These are phyloP conservation scores for Gnomoniopsis smithogilvyi DNA, from an alignment of 2,329 filamentous ascomycete genomes.

Conservation along the genomic window DNA sequence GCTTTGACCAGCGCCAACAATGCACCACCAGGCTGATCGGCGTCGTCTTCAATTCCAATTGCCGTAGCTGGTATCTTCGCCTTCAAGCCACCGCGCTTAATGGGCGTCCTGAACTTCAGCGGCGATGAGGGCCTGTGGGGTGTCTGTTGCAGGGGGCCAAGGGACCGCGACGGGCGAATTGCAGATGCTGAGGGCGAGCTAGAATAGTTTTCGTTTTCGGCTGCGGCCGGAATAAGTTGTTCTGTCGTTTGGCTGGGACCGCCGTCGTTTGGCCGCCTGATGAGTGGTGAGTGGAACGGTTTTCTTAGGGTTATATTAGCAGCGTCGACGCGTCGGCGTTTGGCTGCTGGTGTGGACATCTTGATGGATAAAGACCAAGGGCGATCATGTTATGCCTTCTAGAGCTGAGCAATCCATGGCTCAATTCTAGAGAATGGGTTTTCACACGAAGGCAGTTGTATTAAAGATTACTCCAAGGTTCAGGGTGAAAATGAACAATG, in stretches of 20 bases:
- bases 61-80: not conserved
- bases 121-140: not conserved
- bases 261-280: constrained; percentile 17
- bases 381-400: not conserved
- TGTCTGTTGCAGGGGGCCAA: not conserved
- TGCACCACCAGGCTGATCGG: constrained; percentile 12
- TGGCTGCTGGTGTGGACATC: constrained; percentile 41
- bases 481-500: not conserved
- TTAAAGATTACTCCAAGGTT: too few relatives aligned
- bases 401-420: not conserved
- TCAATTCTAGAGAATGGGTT: too few relatives aligned
- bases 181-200: constrained; percentile 4
- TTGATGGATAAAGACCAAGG: not conserved
- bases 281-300: constrained; percentile 66
- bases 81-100: not conserved
- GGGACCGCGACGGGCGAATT: not conserved
- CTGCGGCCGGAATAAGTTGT: not conserved
- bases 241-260: not conserved
- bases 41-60: not conserved
- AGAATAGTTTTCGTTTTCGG: not conserved
- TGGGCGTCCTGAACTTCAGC: not conserved
- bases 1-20: constrained; percentile 15
- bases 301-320: constrained; percentile 59
- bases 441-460: too few relatives aligned
- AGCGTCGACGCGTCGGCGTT: constrained; percentile 61